A percentile compares a stretch with the other conserved stretches of the same genome.
Evolutionary conservation across 495 filamentous ascomycete species (phyloP).

Genomic region (Penicillium psychrofluorescens): DNA sequence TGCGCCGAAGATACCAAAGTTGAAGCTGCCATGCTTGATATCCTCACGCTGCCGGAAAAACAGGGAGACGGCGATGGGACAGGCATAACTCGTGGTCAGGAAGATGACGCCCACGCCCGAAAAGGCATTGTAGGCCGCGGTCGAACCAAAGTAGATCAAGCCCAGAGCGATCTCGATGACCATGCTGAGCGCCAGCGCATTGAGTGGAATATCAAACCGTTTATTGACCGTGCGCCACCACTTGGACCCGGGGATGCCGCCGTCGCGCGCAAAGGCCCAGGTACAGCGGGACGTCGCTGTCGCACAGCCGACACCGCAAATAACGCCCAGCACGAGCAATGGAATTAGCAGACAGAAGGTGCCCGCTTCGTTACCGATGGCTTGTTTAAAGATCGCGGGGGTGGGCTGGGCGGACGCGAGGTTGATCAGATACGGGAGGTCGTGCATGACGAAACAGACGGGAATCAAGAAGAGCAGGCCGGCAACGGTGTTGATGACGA

Average conservation of each 20-base stretch:
- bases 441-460: constrained; percentile 54
- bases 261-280: constrained; percentile 57
- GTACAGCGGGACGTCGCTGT: constrained; percentile 64
- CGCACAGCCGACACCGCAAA: constrained; percentile 58
- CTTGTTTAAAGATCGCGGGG: constrained; percentile 12
- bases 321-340: constrained; percentile 59
- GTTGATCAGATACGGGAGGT: constrained; percentile 43
- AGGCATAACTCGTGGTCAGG: constrained; percentile 47
- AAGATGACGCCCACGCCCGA: constrained; percentile 53
- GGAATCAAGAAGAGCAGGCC: constrained; percentile 58
- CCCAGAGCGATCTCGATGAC: constrained; percentile 45
- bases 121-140: constrained; percentile 54
- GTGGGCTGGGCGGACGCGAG: constrained; percentile 43
- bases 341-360: constrained; percentile 62
- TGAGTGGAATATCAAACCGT: constrained; percentile 44
- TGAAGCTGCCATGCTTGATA: constrained; percentile 47
- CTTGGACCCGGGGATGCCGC: constrained; percentile 54
- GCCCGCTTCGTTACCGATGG: constrained; percentile 28
- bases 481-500: constrained; percentile 55
- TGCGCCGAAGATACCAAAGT: constrained; percentile 48
- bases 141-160: constrained; percentile 49
- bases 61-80: constrained; percentile 44
- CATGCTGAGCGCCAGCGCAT: constrained; percentile 41
- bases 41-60: constrained; percentile 42
- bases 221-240: constrained; percentile 49